Conservation (phyloP, 2,329 filamentous ascomycete genomes). For the Colletotrichum abscissum region DNA sequence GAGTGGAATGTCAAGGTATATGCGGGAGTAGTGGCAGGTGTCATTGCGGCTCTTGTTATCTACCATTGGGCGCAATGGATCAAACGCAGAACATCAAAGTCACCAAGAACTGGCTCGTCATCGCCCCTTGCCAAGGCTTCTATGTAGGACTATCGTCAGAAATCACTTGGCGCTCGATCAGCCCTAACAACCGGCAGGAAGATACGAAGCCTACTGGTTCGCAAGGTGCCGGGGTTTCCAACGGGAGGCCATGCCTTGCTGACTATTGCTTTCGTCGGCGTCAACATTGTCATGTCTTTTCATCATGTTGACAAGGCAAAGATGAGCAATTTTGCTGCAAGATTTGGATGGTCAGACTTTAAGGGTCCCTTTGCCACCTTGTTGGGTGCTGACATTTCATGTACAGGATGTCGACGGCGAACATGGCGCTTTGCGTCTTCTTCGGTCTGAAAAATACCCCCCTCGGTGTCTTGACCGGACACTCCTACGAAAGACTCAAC, state of each 20-base stretch:
- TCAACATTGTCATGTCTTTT: constrained; percentile 49
- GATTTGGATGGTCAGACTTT: constrained; percentile 50
- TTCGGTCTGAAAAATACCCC: constrained; percentile 64
- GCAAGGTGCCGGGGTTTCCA: background rate
- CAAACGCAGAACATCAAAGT: background rate
- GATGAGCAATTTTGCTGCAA: constrained; percentile 47
- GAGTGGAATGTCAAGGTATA: constrained; percentile 4
- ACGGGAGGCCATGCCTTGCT: constrained; percentile 43
- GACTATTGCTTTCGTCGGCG: constrained; percentile 42
- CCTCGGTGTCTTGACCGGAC: constrained; percentile 60
- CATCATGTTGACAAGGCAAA: constrained; percentile 45
- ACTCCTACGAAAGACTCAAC: constrained; percentile 69
- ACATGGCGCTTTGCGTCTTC: constrained; percentile 47
- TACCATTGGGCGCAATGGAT: background rate
- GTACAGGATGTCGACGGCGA: background rate
- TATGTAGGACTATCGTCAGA: background rate
- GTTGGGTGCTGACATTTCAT: background rate
- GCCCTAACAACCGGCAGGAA: background rate
- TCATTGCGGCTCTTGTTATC: background rate
- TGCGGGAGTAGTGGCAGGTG: background rate
- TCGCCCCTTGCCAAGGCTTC: background rate
- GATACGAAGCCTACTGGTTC: background rate
- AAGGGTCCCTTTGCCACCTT: constrained; percentile 46
- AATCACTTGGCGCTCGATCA: background rate
- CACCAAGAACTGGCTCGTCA: background rate